Base-by-base conservation (phyloP, 1,139 yeast species). In the Magnusiomyces ingens region DNA sequence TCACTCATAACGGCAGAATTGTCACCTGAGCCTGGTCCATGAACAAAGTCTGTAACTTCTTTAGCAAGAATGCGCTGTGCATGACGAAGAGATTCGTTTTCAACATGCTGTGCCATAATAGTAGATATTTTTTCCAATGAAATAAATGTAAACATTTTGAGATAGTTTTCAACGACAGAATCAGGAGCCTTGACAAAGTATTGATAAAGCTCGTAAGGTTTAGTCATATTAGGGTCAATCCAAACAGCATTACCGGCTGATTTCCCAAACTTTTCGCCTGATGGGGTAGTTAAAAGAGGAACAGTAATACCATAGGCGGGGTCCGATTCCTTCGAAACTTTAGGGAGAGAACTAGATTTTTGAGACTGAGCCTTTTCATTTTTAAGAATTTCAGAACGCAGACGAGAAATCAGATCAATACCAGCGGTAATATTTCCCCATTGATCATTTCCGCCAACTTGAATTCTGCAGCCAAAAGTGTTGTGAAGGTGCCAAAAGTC, bases 361-460 rank as follows among this genome's bases (percentile, higher is more conserved):
- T 59, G 62, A 55, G 60, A 60, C 3, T 59, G 60, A 45, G 62
- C 64, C 35, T 46, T 46, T 37, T 46, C 40, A 21, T 59, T 58
- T 45, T 69, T 69, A 49, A 70, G 74, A 37, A 37, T n/a, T 35
- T 49, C 57, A 8, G 50, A 18, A 13, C 55, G 50, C 52, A 88
- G 68, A 59, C 96, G 74, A 1, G 85, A 76, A 46, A 93, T 89
- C 56, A 94, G 74, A 64, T 93, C 99, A 50, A 88, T 80, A 0
- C 99, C 99, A 0, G 98, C 98, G 4, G 95, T 89, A 58, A 94
- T 94, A 64, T 93, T 93, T 1, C 99, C 99, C 93, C 97, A 93
- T 69, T 93, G 99, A 67, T 93, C 99, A 65, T 86, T 90, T 8
- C 99, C 99, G 15, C 99, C 99, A 26, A 94, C 81, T 70, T 93